Base-by-base conservation (phyloP, 192 early-diverging fungal genomes). In the Umbelopsis vinacea region DNA sequence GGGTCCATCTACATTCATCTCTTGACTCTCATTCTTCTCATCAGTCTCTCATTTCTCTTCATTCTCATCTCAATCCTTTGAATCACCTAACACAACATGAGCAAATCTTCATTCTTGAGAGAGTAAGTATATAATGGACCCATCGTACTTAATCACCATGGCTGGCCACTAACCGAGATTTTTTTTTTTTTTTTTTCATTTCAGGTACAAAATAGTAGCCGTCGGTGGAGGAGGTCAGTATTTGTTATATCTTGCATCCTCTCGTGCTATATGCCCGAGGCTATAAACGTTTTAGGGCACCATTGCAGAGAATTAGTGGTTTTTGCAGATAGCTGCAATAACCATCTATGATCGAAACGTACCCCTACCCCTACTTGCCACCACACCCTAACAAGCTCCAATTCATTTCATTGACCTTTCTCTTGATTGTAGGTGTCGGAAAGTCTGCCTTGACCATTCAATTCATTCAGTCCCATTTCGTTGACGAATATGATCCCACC, bases 401-500 rank as follows among this genome's bases (percentile, higher is more conserved):
- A 17, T 22, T 12, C 55, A 29, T 19, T n/a, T 6, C 48, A 60
- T 60, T 60, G 55, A 60, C 22, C 55, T 7, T 15, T 17, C 24
- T 26, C 12, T 60, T 26, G 4, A 9, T 63, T 63, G 33, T 45
- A 76, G 75, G 86, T 75, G 92, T 93, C 21, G 92, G 92, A 54
- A 93, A 94, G 81, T 92, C 91, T 45, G 92, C 92, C 66, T 76
- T 94, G 73, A 94, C 92, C 9, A 93, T 94, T 54, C 91, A 93
- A 76, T 91, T 92, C 68, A 92, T 91, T 67, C 89, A 91, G 76
- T 89, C 88, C 52, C 89, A 93, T 81, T 93, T 94, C 81, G 90
- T 93, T 53, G 89, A 94, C 72, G 92, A 92, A 74, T 98, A 98
- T 77, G 97, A 98, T 79, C 97, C 97, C 10, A 98, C 97, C 21